phyloP scores from a whole-genome alignment of 208 protist genomes.

The Acanthamoeba royreba region DNA sequence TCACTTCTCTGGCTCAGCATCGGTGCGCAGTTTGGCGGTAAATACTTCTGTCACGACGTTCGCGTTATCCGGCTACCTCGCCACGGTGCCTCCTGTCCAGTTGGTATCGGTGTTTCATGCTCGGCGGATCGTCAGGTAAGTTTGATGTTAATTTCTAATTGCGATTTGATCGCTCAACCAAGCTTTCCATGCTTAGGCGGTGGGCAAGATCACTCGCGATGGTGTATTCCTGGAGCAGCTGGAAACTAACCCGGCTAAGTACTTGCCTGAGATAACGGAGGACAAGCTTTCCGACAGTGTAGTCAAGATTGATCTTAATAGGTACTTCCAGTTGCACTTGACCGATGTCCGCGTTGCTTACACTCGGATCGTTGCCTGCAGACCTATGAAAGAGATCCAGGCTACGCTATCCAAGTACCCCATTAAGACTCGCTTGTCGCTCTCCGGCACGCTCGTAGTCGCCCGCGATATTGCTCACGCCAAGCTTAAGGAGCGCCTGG shows the following conservation, averaged over 20 bases:
- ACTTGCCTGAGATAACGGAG: conserved; percentile 88
- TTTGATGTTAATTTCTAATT: too few species aligned
- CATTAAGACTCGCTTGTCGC: conserved; percentile 90
- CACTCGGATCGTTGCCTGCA: too few species aligned
- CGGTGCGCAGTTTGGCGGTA: conserved; percentile 97
- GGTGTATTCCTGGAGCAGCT: conserved; percentile 95
- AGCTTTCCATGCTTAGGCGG: too few species aligned
- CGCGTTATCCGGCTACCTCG: conserved; percentile 85
- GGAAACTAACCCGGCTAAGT: conserved; percentile 91
- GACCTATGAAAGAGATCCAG: conserved; percentile 86
- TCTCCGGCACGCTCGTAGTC: conserved; percentile 94
- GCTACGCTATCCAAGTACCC: conserved; percentile 85
- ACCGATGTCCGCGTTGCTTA: too few species aligned
- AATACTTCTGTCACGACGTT: conserved; percentile 97
- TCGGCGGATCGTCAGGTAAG: conserved; percentile 94
- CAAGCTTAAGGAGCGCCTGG: conserved; percentile 88
- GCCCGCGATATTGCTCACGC: conserved; percentile 97
- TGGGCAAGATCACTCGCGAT: conserved; percentile 93
- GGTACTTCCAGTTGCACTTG: not conserved
- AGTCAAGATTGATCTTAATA: conserved; percentile 91
- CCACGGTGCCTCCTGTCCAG: conserved; percentile 83
- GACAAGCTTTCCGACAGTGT: conserved; percentile 80
- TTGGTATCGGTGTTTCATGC: conserved; percentile 96
- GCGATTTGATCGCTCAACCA: too few species aligned
- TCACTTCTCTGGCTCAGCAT: too few species aligned